These are phyloP conservation scores for Leucocoprinus leucothites DNA, from an alignment of 768 basidiomycete genomes.

Conservation along the genomic window DNA sequence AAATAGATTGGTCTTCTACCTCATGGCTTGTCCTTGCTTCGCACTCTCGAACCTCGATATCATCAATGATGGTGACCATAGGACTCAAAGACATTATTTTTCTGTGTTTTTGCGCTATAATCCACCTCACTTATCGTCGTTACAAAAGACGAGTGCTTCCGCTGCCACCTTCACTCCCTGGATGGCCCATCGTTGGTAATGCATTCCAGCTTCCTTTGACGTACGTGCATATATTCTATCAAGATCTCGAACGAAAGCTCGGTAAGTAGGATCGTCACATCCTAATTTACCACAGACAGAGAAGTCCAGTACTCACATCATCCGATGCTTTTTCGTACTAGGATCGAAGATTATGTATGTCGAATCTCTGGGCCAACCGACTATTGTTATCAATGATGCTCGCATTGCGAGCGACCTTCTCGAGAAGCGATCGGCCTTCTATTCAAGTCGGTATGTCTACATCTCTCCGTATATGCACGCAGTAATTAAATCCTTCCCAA, in stretches of 20 bases:
- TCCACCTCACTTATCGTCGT: neutral
- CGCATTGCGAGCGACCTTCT: constrained; percentile 48
- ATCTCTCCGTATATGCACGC: neutral
- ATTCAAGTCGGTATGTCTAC: constrained; percentile 41
- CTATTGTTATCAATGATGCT: constrained; percentile 36
- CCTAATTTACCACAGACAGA: neutral
- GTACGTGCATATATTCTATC: neutral
- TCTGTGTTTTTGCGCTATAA: neutral
- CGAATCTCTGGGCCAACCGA: constrained; percentile 44
- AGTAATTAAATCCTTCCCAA: neutral
- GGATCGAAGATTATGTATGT: constrained; percentile 46
- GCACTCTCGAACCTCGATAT: too few relatives aligned
- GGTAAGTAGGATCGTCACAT: neutral
- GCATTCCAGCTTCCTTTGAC: constrained; percentile 9
- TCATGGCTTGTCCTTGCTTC: too few relatives aligned
- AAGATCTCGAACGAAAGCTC: neutral
- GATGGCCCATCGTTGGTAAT: constrained; percentile 13
- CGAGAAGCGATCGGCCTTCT: constrained; percentile 53
- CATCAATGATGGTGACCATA: neutral
- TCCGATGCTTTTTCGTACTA: neutral
- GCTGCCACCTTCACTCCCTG: neutral
- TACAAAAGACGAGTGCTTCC: neutral
- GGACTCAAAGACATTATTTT: neutral
- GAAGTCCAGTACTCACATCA: too few relatives aligned
- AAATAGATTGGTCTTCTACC: too few relatives aligned